Conservation (phyloP, 1,139 yeast genomes). For the Suhomyces anneliseae region DNA sequence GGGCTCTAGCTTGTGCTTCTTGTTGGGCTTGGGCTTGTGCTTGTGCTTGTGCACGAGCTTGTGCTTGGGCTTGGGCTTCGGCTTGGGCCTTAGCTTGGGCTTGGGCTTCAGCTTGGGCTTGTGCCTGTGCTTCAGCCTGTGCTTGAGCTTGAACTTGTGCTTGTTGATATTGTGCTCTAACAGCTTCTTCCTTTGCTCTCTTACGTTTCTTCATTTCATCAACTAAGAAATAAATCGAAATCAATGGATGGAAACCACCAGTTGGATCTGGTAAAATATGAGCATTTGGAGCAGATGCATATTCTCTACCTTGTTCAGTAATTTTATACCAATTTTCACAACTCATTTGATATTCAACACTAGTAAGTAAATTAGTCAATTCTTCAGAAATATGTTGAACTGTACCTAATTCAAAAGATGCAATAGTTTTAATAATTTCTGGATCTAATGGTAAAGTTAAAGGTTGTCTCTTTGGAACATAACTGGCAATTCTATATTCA, state of each 20-base stretch:
- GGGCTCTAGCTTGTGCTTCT: conserved; percentile 3
- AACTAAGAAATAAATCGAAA: conserved; percentile 84
- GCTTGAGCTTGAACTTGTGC: conserved; percentile 3
- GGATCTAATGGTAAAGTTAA: conserved; percentile 71
- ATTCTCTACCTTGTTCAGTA: conserved; percentile 42
- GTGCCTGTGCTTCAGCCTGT: conserved; percentile 1
- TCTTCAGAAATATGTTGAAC: conserved; percentile 58
- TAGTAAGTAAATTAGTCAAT: conserved; percentile 57
- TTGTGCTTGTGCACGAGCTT: conserved; percentile 4
- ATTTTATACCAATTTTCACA: conserved; percentile 62
- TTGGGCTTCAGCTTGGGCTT: conserved; percentile 2
- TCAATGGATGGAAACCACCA: conserved; percentile 81
- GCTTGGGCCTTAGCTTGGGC: conserved; percentile 3
- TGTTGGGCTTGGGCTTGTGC: conserved; percentile 5
- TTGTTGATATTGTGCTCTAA: conserved; percentile 26
- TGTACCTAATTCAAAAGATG: conserved; percentile 76
- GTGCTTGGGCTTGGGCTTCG: conserved; percentile 5
- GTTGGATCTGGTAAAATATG: conserved; percentile 72
- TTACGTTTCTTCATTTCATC: conserved; percentile 77
- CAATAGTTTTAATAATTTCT: conserved; percentile 70
- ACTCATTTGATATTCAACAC: conserved; percentile 69
- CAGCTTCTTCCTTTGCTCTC: conserved; percentile 55
- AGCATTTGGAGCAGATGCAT: conserved; percentile 41
- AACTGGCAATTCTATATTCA: conserved; percentile 69
- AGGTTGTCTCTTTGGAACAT: conserved; percentile 77